Evolutionary conservation across 2,329 filamentous ascomycete genomes (phyloP), one percentile per base, ranked within the genome.

Genomic region (Apiospora marii): DNA sequence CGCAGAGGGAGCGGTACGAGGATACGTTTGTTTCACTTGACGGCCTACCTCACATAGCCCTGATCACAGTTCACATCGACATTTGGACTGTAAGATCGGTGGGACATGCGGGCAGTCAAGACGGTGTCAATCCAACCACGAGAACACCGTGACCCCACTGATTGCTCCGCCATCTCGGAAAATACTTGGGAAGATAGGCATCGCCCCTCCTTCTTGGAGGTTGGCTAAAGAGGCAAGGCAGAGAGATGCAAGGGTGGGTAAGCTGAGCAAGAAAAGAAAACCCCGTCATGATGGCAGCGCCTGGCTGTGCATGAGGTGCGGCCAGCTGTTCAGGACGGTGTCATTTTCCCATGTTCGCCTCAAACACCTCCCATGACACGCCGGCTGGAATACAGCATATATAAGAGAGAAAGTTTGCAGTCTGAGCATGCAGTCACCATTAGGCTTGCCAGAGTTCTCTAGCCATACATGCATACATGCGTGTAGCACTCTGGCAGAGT

Each of bases 91-190:
- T 64, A 41, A 41, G 30, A 41, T 41, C 19, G 19, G 34, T 64
- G 58, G 58, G 30, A 24, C 34, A 64, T 64, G 58, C 58, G 58
- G 19, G 58, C 58, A 64, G n/a, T 22, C 22, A 34, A 64, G 34
- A 64, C 58, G 58, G 58, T 64, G 58, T 64, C 34, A 41, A 64
- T 64, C 58, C 19, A 64, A 41, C 24, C 58, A 64, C 41, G 4
- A 22, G 58, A 41, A 22, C 58, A 64, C 58, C 12, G 58, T 64
- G 58, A 64, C 58, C n/a, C 58, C 34, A 64, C 58, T 41, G 58
- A 22, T 22, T 41, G 58, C 58, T 64, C 34, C 19, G 58, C 58
- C 58, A 37, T 64, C n/a, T 64, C 16, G 44, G 37, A 41, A 41
- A 7, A 41, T 41, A 41, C 27, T 30, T 30, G 27, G 30, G 30